Percentiles rank a stretch among this genome's conserved stretches.
Conservation (phyloP, 169 alveolate species). For the Cryptosporidium baileyi region DNA sequence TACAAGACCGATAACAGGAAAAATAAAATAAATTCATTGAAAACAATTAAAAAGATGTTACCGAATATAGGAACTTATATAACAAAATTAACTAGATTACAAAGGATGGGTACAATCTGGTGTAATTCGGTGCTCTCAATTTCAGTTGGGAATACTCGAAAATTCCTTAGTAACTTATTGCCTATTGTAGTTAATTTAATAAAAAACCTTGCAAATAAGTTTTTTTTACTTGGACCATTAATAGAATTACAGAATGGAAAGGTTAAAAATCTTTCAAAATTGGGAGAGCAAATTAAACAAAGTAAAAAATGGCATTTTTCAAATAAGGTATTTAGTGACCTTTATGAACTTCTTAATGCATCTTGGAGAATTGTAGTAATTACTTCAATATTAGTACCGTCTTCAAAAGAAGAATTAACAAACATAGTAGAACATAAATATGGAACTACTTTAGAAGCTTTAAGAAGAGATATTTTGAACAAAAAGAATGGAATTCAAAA, state of each 20-base stretch:
- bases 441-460: conserved; percentile 58
- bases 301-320: background rate
- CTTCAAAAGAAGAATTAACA: conserved; percentile 26
- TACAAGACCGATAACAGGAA: background rate
- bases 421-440: conserved; percentile 53
- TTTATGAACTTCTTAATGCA: conserved; percentile 43
- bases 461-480: conserved; percentile 27
- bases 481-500: conserved; percentile 8
- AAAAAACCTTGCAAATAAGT: background rate
- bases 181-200: conserved; percentile 12
- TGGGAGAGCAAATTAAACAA: conserved; percentile 1
- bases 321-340: conserved; percentile 10
- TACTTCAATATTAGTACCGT: conserved; percentile 63
- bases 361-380: conserved; percentile 47
- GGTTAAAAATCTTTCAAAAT: background rate
- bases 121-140: conserved; percentile 50
- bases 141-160: conserved; percentile 69
- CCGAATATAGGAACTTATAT: conserved; percentile 43
- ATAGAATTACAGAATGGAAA: background rate
- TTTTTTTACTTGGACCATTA: background rate
- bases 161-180: conserved; percentile 15
- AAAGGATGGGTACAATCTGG: conserved; percentile 65
- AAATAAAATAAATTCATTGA: background rate
- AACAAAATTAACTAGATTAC: conserved; percentile 40
- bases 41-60: conserved; percentile 17